These are phyloP conservation scores for Pisolithus orientalis DNA, from an alignment of 768 basidiomycete genomes.

Conservation along the genomic window DNA sequence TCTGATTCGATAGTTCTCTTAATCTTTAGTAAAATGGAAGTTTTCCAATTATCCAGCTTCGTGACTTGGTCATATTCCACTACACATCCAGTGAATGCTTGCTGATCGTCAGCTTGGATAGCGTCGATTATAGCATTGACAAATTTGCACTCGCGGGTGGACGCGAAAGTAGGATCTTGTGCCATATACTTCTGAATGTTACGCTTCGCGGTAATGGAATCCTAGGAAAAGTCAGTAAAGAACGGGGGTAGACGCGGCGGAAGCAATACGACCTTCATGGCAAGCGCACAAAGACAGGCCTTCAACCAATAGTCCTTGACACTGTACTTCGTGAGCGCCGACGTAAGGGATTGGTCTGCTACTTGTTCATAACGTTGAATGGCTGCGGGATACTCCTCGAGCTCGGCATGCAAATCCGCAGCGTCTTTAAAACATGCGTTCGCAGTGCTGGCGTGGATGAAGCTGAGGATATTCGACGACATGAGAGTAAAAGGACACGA, in stretches of 20 bases:
- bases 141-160: slow-evolving; percentile 92
- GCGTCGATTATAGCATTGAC: slow-evolving; percentile 72
- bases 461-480: not conserved
- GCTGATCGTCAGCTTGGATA: slow-evolving; percentile 62
- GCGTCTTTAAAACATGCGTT: slow-evolving; percentile 96
- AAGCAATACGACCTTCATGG: slow-evolving; percentile 56
- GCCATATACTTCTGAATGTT: slow-evolving; percentile 71
- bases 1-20: slow-evolving; percentile 73
- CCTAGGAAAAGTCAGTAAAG: slow-evolving; percentile 43
- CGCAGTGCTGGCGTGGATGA: slow-evolving; percentile 62
- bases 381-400: slow-evolving; percentile 80
- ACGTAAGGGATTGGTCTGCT: slow-evolving; percentile 73
- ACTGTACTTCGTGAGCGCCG: slow-evolving; percentile 91
- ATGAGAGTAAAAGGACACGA: slow-evolving; percentile 28
- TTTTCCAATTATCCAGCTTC: slow-evolving; percentile 97
- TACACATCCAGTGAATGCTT: slow-evolving; percentile 77
- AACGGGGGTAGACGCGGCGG: not conserved
- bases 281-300: slow-evolving; percentile 81
- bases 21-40: slow-evolving; percentile 80
- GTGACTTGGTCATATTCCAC: slow-evolving; percentile 88
- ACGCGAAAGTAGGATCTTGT: slow-evolving; percentile 80
- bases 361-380: slow-evolving; percentile 89
- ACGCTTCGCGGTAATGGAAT: slow-evolving; percentile 75
- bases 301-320: slow-evolving; percentile 98
- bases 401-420: slow-evolving; percentile 87